Conservation (phyloP, 371 early-diverging fungal species). For the Mortierella sp. region DNA sequence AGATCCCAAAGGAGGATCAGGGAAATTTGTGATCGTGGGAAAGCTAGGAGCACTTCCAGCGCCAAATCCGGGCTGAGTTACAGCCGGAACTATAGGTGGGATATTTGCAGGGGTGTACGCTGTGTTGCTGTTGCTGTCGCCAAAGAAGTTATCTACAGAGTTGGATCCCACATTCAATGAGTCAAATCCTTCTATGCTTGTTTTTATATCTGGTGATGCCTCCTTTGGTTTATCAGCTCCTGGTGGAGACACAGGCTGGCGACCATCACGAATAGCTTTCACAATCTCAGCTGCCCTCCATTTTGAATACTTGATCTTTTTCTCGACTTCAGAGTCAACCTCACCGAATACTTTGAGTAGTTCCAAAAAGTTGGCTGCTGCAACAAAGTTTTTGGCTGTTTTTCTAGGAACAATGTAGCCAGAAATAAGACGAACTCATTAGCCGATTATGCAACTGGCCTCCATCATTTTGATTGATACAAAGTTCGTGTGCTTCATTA, state of each 20-base stretch:
- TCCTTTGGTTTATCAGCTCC: slow-evolving; percentile 58
- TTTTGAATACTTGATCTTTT: slow-evolving; percentile 95
- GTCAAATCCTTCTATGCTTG: slow-evolving; percentile 11
- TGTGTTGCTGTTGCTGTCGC: neutral
- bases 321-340: slow-evolving; percentile 75
- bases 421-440: neutral
- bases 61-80: neutral
- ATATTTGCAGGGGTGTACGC: slow-evolving; percentile 14
- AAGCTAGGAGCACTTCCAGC: slow-evolving; percentile 15
- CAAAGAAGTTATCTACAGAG: neutral
- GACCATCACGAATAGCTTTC: slow-evolving; percentile 92
- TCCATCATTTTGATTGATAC: neutral
- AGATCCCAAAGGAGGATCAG: slow-evolving; percentile 45
- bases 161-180: neutral
- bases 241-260: slow-evolving; percentile 76
- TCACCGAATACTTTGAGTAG: slow-evolving; percentile 86
- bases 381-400: slow-evolving; percentile 89
- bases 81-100: slow-evolving; percentile 4
- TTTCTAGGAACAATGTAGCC: slow-evolving; percentile 62
- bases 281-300: slow-evolving; percentile 95
- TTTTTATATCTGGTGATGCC: neutral
- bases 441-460: neutral
- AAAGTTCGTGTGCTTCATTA: too few species aligned
- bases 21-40: slow-evolving; percentile 49
- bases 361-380: slow-evolving; percentile 87